Base-by-base conservation (phyloP, 2,329 filamentous ascomycete genomes). In the Trichoderma sp. region DNA sequence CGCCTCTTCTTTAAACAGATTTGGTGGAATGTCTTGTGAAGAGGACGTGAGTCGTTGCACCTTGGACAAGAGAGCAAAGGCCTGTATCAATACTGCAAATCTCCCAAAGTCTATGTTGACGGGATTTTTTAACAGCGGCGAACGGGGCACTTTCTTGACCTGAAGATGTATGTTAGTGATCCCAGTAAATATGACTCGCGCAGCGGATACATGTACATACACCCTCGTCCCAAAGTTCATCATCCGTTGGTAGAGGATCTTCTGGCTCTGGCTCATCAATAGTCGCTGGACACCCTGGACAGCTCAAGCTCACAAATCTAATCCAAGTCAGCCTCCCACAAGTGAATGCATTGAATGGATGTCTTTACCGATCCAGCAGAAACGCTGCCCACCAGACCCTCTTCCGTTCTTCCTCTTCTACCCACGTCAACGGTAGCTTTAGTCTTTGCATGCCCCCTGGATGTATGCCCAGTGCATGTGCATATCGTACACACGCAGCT, bases 101-200 rank as follows among this genome's bases (percentile, higher is more conserved):
- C 61, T 55, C 10, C 61, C 61, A 43, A 65, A 65, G 3, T 65
- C 61, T 26, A 56, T 55, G 34, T 51, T 65, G n/a, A 65, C 61
- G 13, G 61, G 51, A 18, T 21, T 65, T 14, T 55, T 26, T 0
- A 65, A 37, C 5, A 43, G 26, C 2, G 61, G 61, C 1, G 61
- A 65, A 24, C 16, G 55, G 5, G 61, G 61, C 32, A 24, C 61
- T 18, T 32, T 55, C 13, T 24, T 43, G 55, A 51, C 61, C 61
- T 65, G n/a, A 6, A 43, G 4, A 46, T 18, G 21, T 24, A 18
- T 6, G 26, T 65, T 65, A 65, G 61, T 3, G 4, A 43, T 6
- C 34, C 3, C 24, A 11, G 5, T 4, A 10, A 11, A 7, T 24
- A 11, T 10, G n/a, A 34, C 39, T 8, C 39, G 16, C 26, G 32